Evolutionary conservation across 768 basidiomycete genomes (phyloP), one percentile per base, ranked within the genome.

Genomic region (Lentinus brumalis): DNA sequence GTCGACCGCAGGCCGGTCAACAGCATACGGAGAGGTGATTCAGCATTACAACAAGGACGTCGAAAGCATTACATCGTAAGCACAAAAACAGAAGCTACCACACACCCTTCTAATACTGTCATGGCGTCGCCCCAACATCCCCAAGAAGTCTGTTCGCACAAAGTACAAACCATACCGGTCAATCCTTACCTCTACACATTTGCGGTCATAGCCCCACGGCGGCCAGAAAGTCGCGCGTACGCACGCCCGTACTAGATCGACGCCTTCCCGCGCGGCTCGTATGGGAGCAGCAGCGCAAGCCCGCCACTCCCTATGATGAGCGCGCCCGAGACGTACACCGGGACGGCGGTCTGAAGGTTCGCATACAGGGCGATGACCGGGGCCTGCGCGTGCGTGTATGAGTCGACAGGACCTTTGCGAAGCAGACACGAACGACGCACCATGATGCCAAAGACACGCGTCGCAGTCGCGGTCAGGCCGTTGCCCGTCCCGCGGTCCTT

Each of bases 401-500:
- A 38, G 39, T 39, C 16, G 18, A 47, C 21, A 49, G 32, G 47
- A 30, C 41, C 40, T 10, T 57, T 26, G 16, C 32, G 45, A 1
- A 15, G 39, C 40, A 40, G 56, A 9, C 6, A 50, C 49, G 38
- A 58, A 53, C 3, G 29, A 75, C 83, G 59, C 62, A 88, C 89
- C 65, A 91, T 78, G 53, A 91, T 80, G 4, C 90, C 86, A 70
- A 89, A 91, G 15, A 89, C 76, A 14, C 89, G 79, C 49, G 79
- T 78, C 0, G 85, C 83, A 1, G 84, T 85, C 7, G 86, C 79
- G 1, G 81, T 81, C 50, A 91, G 74, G 4, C 84, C 86, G 61
- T 87, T 88, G 2, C 89, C 89, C 0, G 89, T 91, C 0, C 89
- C 89, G 39, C 89, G 78, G 71, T 89, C 83, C 68, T 87, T 87